Evolutionary conservation across 148 eudicot genomes (phyloP), one percentile per base, ranked within the genome.

Genomic region (Beta vulgaris): DNA sequence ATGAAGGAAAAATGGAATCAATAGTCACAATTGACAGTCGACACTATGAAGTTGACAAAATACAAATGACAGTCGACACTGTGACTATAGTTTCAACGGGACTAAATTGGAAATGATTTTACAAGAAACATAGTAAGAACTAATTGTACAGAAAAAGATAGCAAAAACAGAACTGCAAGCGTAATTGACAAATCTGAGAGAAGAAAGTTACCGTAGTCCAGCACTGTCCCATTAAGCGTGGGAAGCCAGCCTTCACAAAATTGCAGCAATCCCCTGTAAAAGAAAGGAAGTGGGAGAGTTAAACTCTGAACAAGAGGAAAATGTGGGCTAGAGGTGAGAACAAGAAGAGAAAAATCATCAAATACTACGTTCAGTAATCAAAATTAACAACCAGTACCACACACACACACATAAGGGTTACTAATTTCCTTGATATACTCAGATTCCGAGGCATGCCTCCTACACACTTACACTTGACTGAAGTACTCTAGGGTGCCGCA

Each of bases 221-320:
- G 75, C 89, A 88, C 81, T 84, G 87, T 80, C 91, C 91, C 91
- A 88, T 88, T 75, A 77, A 79, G 72, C 69, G 70, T 49, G 66
- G 75, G 76, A 72, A 73, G 77, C 79, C 70, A 73, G 32, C 72
- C 80, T 75, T 76, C 66, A 61, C 44, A 72, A 49, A 72, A 70
- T 68, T 62, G 53, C 77, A 78, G 73, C 65, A 61, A 77, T 61
- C 55, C 75, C 82, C 76, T 75, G 43, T 25, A 79, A 70, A 28
- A 60, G 48, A 54, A 32, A 18, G 10, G 26, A 39, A 32, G 32
- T 23, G 29, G 49, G 25, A 25, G n/a, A 37, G 37, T 26, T 43
- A 37, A 25, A 49, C 28, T 1, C 7, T 46, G 57, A 31, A 65
- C 48, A 75, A 53, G 26, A 25, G 49, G 53, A 25, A 21, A 23